Evolutionary conservation across 345 rosid genomes (phyloP), one percentile per base, ranked within the genome.

Genomic region (Citrus medica): DNA sequence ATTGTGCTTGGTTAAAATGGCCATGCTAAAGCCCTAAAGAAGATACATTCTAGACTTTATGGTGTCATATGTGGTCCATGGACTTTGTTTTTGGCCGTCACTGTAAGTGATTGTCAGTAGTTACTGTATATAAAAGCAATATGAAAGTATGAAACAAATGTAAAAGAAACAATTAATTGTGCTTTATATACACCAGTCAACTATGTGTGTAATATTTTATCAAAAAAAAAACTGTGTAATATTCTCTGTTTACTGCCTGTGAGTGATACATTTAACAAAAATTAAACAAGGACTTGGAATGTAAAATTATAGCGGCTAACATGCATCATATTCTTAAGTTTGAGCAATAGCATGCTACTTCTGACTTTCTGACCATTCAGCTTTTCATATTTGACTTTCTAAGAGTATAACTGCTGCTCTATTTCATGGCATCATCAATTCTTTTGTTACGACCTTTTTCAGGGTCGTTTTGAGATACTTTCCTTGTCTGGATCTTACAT

Each of bases 391-490:
- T 53, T 64, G 61, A 30, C 61, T 33, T 66, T 60, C 14, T 51
- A 37, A 66, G 32, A 75, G 35, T 2, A 4, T 30, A 66, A 65
- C 32, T 48, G 70, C 24, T 51, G 53, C 40, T 9, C 13, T 30
- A 42, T 22, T 48, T 53, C 12, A 12, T 65, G 27, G 38, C 21
- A 30, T 32, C 33, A 7, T 67, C 46, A 48, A 33, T 75, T 6
- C 19, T 61, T n/a, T 22, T 51, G 19, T 24, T 30, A 69, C 27
- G 66, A 71, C 72, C 35, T 46, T 66, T 42, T 62, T 48, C 86
- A 97, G 98, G 99, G 99, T 64, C 93, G 92, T 30, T 97, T 93
- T 80, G 98, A 97, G 91, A 97, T 97, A 79, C 96, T 97, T 63
- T 93, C 98, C n/a, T 82, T 97, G 84, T 91, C 94, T 58, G 98